Conservation (phyloP, 2,329 filamentous ascomycete genomes). For the Parastagonospora nodorum region DNA sequence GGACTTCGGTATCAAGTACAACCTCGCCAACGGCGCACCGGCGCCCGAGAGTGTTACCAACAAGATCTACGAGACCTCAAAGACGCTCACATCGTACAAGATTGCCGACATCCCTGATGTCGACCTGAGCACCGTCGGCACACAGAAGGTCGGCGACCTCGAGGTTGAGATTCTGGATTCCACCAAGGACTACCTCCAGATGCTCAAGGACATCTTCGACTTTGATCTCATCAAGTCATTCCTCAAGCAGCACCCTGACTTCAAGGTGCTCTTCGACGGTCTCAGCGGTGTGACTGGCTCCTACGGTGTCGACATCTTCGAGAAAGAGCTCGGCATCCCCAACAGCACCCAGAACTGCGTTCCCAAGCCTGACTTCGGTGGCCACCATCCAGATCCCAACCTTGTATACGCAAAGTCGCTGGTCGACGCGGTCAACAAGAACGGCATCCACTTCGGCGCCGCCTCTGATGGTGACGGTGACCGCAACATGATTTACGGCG, state of each 20-base stretch:
- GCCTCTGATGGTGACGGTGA: constrained; percentile 97
- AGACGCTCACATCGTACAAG: constrained; percentile 90
- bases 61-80: constrained; percentile 94
- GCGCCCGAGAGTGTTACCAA: constrained; percentile 96
- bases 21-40: constrained; percentile 92
- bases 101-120: constrained; percentile 84
- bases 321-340: constrained; percentile 86
- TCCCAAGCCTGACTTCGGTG: constrained; percentile 92
- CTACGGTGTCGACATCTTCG: constrained; percentile 93
- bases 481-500: constrained; percentile 99
- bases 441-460: constrained; percentile 91
- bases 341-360: constrained; percentile 88
- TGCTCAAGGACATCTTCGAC: constrained; percentile 99
- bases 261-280: constrained; percentile 96
- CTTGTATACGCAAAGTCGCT: constrained; percentile 95
- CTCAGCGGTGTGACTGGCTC: constrained; percentile 94
- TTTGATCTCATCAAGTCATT: constrained; percentile 95
- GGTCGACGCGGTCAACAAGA: constrained; percentile 90
- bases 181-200: constrained; percentile 85
- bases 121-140: constrained; percentile 82
- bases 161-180: constrained; percentile 97
- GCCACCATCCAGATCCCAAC: constrained; percentile 97
- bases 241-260: constrained; percentile 83
- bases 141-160: constrained; percentile 79
- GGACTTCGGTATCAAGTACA: constrained; percentile 99